Evolutionary conservation across 495 filamentous ascomycete genomes (phyloP), one percentile per base, ranked within the genome.

Genomic region (Amorphotheca resinae): DNA sequence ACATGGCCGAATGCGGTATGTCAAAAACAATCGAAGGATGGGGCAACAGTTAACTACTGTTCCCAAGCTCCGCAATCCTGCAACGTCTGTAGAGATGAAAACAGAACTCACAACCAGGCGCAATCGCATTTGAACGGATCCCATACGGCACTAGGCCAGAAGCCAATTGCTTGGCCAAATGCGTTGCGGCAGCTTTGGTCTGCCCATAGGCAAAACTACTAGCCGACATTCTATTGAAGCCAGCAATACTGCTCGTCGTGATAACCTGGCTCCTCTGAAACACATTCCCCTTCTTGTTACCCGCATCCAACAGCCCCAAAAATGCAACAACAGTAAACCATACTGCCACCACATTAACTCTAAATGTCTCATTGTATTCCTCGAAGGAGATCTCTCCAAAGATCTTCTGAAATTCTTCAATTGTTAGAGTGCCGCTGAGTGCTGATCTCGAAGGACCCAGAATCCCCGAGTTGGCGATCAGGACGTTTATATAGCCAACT

Each of bases 281-380:
- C 14, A 74, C 50, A 44, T 76, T 69, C 6, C 59, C 67, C 14
- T 62, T 57, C 53, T 68, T 66, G 51, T 85, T 85, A 5, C 77
- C 79, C 1, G 63, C 64, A 7, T 77, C 75, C 0, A 85, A 65
- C 18, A 85, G 53, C n/a, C 69, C 69, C 35, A 84, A 49, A 47
- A 84, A 83, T 3, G 79, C 74, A 40, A 82, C 62, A n/a, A 71
- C 57, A 0, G 76, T 82, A 45, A 72, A 82, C 63, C 75, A 82
- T 0, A 77, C 67, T 1, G 69, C 70, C 1, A 67, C 73, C 0
- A 66, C 62, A 43, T 84, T 84, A 4, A 82, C 68, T 25, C 67
- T 62, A 47, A 79, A 72, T 0, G 73, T 76, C 2, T 66, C 48
- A 5, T 63, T 71, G 47, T 74, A 83, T 1, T 76, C 76, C 14